Evolutionary conservation across 2,329 filamentous ascomycete species (phyloP).

Genomic region (Alternaria infectoria): DNA sequence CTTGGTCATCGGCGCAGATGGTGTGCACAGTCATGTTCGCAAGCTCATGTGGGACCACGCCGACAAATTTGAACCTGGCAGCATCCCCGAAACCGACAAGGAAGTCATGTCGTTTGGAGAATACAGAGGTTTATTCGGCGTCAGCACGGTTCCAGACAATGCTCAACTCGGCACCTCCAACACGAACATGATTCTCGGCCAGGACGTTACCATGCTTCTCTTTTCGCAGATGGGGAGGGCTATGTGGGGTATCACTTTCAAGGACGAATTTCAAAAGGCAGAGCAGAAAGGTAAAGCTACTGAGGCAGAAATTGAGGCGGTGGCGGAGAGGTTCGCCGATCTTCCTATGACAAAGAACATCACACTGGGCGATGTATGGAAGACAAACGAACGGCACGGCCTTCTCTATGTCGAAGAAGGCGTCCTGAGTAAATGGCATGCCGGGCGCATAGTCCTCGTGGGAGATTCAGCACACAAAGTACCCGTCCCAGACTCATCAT

Average conservation of each 20-base stretch:
- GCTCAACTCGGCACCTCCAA: slow-evolving; percentile 33
- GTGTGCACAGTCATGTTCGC: slow-evolving; percentile 28
- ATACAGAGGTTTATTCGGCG: slow-evolving; percentile 18
- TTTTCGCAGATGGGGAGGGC: slow-evolving; percentile 28
- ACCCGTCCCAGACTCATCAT: background rate
- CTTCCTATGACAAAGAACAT: slow-evolving; percentile 34
- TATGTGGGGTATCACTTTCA: slow-evolving; percentile 19
- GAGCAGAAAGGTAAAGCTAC: slow-evolving; percentile 3
- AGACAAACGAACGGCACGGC: slow-evolving; percentile 23
- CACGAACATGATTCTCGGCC: slow-evolving; percentile 24
- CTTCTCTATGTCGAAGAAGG: slow-evolving; percentile 47
- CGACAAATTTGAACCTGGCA: slow-evolving; percentile 5
- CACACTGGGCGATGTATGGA: slow-evolving; percentile 46
- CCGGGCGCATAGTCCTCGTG: slow-evolving; percentile 48
- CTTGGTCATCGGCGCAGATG: slow-evolving; percentile 34
- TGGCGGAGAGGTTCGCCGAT: slow-evolving; percentile 33
- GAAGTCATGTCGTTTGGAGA: slow-evolving; percentile 14
- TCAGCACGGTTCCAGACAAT: slow-evolving; percentile 18
- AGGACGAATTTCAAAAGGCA: slow-evolving; percentile 13
- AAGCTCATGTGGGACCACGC: slow-evolving; percentile 32
- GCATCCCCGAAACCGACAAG: slow-evolving; percentile 17
- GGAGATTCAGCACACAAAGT: slow-evolving; percentile 55
- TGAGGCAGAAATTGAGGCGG: slow-evolving; percentile 36
- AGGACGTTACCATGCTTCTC: slow-evolving; percentile 33
- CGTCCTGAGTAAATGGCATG: slow-evolving; percentile 50